Evolutionary conservation across 1,284 basidiomycete species (phyloP), one percentile per base, ranked within the genome.

Genomic region (Schizopora paradoxa): DNA sequence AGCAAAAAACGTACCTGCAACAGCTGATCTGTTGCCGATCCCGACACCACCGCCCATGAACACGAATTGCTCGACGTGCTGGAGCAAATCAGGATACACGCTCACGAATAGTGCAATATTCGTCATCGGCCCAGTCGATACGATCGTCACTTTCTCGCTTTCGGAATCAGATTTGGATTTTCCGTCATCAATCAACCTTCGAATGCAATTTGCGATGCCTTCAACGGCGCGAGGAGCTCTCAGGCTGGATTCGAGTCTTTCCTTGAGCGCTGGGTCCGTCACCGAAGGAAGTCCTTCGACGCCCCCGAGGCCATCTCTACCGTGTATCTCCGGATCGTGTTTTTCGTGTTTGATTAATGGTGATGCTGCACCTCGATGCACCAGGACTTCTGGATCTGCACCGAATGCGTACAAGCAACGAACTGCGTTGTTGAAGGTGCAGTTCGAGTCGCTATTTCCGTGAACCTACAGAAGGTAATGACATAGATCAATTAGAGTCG

Each of bases 21-120:
- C 80, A 10, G 86, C 67, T n/a, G 82, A 81, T 35, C 81, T 68
- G 57, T 91, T 91, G 0, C 88, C 89, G 10, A 86, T 58, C 3
- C 88, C 88, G n/a, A 88, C 79, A 1, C 79, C 85, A 29, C 89
- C 89, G n/a, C 90, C 89, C 89, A 92, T 91, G 57, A 90, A 87
- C 3, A 90, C 83, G 47, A 91, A 77, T 54, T 87, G 76, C 49
- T 85, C 80, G 4, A 91, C 67, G 6, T 72, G 81, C 2, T 69
- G 69, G n/a, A 88, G 57, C 6, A 92, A 66, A 32, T 87, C 77
- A 0, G 84, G 77, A 61, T 84, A 84, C 1, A 79, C 74, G 48
- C 74, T 74, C 14, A 85, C 70, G 58, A 91, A 89, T 2, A 90
- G 65, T 0, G 86, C 89, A 28, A 87, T 70, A 54, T 92, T 92